Conservation (phyloP, 2,329 filamentous ascomycete genomes). For the Calonectria pseudoturangicola region DNA sequence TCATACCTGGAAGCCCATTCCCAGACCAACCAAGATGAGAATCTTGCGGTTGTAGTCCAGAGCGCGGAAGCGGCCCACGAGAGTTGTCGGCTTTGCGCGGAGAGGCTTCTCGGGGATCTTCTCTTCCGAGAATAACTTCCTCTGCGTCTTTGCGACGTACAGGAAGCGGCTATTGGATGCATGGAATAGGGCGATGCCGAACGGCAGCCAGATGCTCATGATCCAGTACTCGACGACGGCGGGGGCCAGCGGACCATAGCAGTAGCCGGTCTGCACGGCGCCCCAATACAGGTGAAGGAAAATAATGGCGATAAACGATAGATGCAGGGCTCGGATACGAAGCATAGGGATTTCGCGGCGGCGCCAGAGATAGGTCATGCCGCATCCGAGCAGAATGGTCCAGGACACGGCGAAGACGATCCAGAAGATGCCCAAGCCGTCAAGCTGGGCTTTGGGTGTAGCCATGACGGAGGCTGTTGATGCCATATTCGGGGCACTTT, state of each 20-base stretch:
- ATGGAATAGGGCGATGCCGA: constrained; percentile 80
- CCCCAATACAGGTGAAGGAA: constrained; percentile 66
- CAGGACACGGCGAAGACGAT: constrained; percentile 61
- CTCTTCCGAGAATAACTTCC: constrained; percentile 59
- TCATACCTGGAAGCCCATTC: constrained; percentile 74
- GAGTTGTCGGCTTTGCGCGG: constrained; percentile 48
- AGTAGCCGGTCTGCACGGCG: constrained; percentile 62
- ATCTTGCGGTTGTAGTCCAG: constrained; percentile 70
- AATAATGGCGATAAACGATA: constrained; percentile 64
- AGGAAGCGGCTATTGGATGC: constrained; percentile 78
- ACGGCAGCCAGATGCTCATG: constrained; percentile 79
- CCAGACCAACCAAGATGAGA: constrained; percentile 69
- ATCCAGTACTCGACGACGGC: constrained; percentile 78
- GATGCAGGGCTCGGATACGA: constrained; percentile 62
- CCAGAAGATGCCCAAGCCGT: constrained; percentile 65
- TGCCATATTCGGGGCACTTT: constrained; percentile 43
- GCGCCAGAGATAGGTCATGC: constrained; percentile 64
- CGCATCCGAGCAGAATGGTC: constrained; percentile 62
- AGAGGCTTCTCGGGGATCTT: constrained; percentile 37
- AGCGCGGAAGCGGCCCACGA: constrained; percentile 61
- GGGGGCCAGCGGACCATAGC: constrained; percentile 64
- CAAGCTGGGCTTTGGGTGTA: constrained; percentile 56
- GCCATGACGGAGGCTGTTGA: constrained; percentile 43
- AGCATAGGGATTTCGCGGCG: constrained; percentile 64
- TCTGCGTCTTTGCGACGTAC: constrained; percentile 74